These are phyloP conservation scores for Fragaria nilgerrensis DNA, from an alignment of 306 rosid genomes.

Conservation along the genomic window DNA sequence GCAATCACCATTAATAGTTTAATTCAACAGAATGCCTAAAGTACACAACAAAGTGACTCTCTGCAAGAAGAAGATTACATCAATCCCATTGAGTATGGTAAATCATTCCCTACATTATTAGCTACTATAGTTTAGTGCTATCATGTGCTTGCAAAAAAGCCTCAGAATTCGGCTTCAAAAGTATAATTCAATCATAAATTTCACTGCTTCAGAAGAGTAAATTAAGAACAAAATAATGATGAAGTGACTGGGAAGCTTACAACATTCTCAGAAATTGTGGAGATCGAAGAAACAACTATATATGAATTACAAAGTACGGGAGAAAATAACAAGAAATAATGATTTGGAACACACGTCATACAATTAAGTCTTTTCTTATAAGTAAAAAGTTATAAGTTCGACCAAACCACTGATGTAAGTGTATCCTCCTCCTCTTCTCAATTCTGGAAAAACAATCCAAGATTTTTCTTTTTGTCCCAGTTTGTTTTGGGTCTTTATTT, in stretches of 20 bases:
- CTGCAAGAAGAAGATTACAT: conserved; percentile 8
- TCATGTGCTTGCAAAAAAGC: conserved; percentile 18
- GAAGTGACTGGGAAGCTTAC: not conserved
- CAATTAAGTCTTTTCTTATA: not conserved
- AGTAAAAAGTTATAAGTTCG: not conserved
- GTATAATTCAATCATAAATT: conserved; percentile 17
- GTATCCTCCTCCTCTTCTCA: not conserved
- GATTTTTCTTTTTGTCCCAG: not conserved
- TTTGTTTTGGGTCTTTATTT: not conserved
- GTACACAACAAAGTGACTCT: conserved; percentile 8
- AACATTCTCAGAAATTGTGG: not conserved
- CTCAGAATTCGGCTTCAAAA: conserved; percentile 10
- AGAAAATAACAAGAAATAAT: not conserved
- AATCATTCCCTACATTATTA: not conserved
- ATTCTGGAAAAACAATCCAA: not conserved
- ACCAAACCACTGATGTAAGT: too few species aligned
- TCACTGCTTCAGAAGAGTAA: not conserved
- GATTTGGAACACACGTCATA: not conserved
- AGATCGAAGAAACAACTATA: not conserved
- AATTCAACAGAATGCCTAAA: conserved; percentile 1
- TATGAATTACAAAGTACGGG: not conserved
- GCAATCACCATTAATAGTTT: not conserved
- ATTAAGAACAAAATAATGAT: not conserved
- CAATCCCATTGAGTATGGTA: not conserved
- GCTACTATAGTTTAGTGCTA: not conserved